A percentile compares a stretch with the other conserved stretches of the same genome.
Evolutionary conservation across 2,329 filamentous ascomycete species (phyloP).

Genomic region (Diplodia sapinea): DNA sequence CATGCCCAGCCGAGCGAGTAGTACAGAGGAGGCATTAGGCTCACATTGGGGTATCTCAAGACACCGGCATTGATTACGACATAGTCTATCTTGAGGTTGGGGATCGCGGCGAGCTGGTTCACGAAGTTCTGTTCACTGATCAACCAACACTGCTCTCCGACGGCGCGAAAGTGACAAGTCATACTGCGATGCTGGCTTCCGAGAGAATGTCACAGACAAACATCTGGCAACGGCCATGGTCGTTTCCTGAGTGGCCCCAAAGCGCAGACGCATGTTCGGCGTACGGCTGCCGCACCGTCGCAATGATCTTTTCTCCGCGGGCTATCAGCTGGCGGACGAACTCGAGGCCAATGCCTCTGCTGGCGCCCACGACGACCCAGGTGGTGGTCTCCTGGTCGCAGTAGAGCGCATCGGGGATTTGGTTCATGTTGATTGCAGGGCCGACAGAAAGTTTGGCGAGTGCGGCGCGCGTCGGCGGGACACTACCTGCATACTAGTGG

Average conservation of each 20-base stretch:
- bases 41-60: conserved; percentile 62
- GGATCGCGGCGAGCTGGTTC: conserved; percentile 46
- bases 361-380: conserved; percentile 56
- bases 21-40: conserved; percentile 36
- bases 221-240: conserved; percentile 55
- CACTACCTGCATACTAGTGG: conserved; percentile 29
- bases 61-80: conserved; percentile 64
- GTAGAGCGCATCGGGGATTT: conserved; percentile 52
- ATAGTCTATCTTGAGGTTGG: conserved; percentile 57
- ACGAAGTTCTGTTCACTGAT: conserved; percentile 50
- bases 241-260: conserved; percentile 51
- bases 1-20: neutral
- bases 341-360: conserved; percentile 58
- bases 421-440: conserved; percentile 45
- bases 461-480: conserved; percentile 23
- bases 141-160: conserved; percentile 20
- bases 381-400: conserved; percentile 50
- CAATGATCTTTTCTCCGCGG: conserved; percentile 57
- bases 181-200: conserved; percentile 58
- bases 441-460: conserved; percentile 21
- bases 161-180: conserved; percentile 23
- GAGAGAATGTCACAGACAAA: conserved; percentile 61
- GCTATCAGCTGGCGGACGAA: conserved; percentile 58
- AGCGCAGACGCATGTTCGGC: conserved; percentile 49
- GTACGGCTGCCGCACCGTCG: conserved; percentile 55